phyloP scores from a whole-genome alignment of 495 filamentous ascomycete species.

The Chlorociboria aeruginascens region DNA sequence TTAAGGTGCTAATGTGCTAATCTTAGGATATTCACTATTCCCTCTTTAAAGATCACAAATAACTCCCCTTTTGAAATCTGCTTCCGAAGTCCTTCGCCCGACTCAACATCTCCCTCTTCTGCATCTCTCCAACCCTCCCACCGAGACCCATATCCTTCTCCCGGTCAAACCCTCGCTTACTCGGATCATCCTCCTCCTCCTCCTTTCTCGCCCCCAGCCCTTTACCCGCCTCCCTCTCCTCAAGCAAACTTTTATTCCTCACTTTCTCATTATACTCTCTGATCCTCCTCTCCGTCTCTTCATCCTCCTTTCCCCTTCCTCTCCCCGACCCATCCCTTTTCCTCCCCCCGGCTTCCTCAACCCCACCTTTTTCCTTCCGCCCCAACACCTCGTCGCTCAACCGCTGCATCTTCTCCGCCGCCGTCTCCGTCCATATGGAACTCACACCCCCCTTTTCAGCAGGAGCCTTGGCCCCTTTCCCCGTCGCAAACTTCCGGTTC shows the following conservation, averaged over 20 bases:
- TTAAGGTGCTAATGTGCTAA: no score
- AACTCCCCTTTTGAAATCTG: constrained; percentile 71
- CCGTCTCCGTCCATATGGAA: constrained; percentile 83
- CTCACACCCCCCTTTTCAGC: constrained; percentile 32
- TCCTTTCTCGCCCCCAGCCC: constrained; percentile 12
- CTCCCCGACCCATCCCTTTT: constrained; percentile 15
- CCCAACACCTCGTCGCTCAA: constrained; percentile 82
- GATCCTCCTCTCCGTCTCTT: constrained; percentile 40
- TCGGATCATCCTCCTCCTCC: constrained; percentile 82
- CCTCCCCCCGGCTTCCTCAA: neutral
- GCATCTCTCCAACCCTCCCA: constrained; percentile 55
- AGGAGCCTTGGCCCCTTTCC: constrained; percentile 42
- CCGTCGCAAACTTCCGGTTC: constrained; percentile 73
- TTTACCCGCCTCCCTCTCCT: constrained; percentile 40
- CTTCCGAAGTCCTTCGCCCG: constrained; percentile 73
- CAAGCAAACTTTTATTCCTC: constrained; percentile 50
- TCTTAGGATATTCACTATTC: no score
- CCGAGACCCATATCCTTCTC: constrained; percentile 89
- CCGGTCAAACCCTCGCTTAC: constrained; percentile 72
- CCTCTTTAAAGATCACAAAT: constrained; percentile 34
- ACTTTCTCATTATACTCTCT: constrained; percentile 44
- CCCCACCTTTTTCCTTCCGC: constrained; percentile 28
- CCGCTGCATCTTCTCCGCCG: constrained; percentile 72
- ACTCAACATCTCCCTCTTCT: constrained; percentile 70
- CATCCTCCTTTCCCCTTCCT: constrained; percentile 11